A percentile compares a stretch with the other conserved stretches of the same genome.
These are phyloP conservation scores for Phytophthora citrophthora DNA, from an alignment of 352 stramenopile genomes.

Conservation along the genomic window DNA sequence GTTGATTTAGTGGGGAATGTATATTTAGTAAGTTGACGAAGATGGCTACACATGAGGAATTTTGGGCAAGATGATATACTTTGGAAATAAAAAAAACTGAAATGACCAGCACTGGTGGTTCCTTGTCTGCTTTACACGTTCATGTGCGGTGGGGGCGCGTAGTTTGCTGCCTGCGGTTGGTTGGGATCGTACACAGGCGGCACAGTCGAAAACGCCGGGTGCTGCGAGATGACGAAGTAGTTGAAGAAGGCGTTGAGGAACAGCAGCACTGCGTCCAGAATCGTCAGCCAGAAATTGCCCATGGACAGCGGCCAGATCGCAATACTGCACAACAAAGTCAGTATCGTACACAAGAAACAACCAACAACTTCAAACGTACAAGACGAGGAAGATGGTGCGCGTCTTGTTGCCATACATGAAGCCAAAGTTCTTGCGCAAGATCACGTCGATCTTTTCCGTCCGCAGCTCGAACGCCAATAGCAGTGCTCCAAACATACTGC, in stretches of 20 bases:
- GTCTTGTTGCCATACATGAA: slow-evolving; percentile 93
- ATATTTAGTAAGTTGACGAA: not conserved
- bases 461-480: slow-evolving; percentile 86
- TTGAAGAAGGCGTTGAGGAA: slow-evolving; percentile 93
- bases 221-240: slow-evolving; percentile 90
- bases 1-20: not conserved
- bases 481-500: slow-evolving; percentile 80
- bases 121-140: slow-evolving; percentile 31
- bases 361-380: slow-evolving; percentile 53
- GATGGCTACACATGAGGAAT: slow-evolving; percentile 4
- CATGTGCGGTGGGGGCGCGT: slow-evolving; percentile 20
- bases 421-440: slow-evolving; percentile 87
- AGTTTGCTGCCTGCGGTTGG: slow-evolving; percentile 25
- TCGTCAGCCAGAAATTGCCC: slow-evolving; percentile 91
- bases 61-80: slow-evolving; percentile 9
- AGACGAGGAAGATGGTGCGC: slow-evolving; percentile 87
- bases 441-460: slow-evolving; percentile 78
- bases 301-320: slow-evolving; percentile 91
- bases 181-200: slow-evolving; percentile 34
- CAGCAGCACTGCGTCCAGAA: slow-evolving; percentile 85
- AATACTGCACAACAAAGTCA: slow-evolving; percentile 67
- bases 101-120: not conserved
- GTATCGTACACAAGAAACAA: not conserved
- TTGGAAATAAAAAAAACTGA: slow-evolving; percentile 31
- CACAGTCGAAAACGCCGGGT: slow-evolving; percentile 65